Base-by-base conservation (phyloP, 148 eudicot genomes). In the Bassia scoparia region DNA sequence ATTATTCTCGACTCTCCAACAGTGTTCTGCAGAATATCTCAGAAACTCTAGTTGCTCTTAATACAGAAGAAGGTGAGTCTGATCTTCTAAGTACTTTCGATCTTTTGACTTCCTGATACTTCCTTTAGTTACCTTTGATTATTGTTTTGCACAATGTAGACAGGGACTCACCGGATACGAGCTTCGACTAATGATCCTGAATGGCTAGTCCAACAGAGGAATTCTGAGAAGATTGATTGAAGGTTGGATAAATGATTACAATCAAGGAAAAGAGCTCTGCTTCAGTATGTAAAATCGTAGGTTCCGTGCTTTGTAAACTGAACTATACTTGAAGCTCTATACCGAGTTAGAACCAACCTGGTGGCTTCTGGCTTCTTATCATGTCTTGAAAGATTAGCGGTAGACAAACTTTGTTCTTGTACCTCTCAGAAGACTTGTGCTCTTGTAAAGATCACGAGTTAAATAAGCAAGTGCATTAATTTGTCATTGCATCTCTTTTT, bases 161-260 rank as follows among this genome's bases (percentile, higher is more conserved):
- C 69, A 93, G 98, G 98, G 76, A 97, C 98, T 87, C 98, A 93
- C 85, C 76, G 37, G 98, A 93, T 75, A 71, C 89, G 98, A 46
- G 81, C 92, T 21, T 79, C 90, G 53, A 71, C 76, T 14, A 70
- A 89, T 24, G 98, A 93, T 77, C 98, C 98, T 21, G 89, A 84
- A 65, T 93, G 98, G 98, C 84, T 93, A 72, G 9, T 85, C n/a
- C 85, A 87, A 70, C 98, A 90, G 76, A 81, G 97, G 70, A 75
- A 69, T 44, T 68, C 86, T 3, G 98, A 93, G 72, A 80, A 79
- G 79, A n/a, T 63, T 89, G 77, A 93, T 93, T 46, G 48, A 79
- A 79, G 84, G 83, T 76, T 93, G 98, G 98, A 85, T 93, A 29
- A 56, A 81, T 43, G 81, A 85, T 46, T 84, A 89, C 74, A 52